phyloP scores from a whole-genome alignment of 148 eudicot species.

The Diospyros kaki region DNA sequence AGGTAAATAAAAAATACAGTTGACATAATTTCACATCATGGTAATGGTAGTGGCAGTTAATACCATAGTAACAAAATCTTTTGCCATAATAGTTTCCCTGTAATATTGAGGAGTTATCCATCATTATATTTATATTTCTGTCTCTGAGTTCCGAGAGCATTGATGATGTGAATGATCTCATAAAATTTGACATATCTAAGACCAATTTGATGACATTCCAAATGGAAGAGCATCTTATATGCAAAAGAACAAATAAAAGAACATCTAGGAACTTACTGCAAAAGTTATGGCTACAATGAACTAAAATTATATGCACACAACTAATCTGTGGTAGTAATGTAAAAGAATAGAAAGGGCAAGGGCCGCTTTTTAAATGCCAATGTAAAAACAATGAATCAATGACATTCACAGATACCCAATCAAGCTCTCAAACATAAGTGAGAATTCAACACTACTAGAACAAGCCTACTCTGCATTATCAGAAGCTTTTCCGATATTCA shows the following conservation, averaged over 20 bases:
- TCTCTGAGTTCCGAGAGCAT: not conserved
- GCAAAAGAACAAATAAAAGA: not conserved
- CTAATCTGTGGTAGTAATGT: not conserved
- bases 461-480: too few species aligned
- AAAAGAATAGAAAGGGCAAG: not conserved
- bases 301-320: not conserved
- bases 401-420: not conserved
- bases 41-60: not conserved
- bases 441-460: not conserved
- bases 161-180: not conserved
- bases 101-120: not conserved
- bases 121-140: not conserved
- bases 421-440: not conserved
- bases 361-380: not conserved
- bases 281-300: conserved; percentile 1
- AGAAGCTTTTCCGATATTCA: too few species aligned
- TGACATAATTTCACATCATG: not conserved
- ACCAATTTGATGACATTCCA: not conserved
- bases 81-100: too few species aligned
- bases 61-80: not conserved
- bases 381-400: not conserved
- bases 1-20: not conserved
- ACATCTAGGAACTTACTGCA: not conserved
- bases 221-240: not conserved
- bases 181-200: not conserved